Base-by-base conservation (phyloP, 371 early-diverging fungal species). In the Rhizopus arrhizus region DNA sequence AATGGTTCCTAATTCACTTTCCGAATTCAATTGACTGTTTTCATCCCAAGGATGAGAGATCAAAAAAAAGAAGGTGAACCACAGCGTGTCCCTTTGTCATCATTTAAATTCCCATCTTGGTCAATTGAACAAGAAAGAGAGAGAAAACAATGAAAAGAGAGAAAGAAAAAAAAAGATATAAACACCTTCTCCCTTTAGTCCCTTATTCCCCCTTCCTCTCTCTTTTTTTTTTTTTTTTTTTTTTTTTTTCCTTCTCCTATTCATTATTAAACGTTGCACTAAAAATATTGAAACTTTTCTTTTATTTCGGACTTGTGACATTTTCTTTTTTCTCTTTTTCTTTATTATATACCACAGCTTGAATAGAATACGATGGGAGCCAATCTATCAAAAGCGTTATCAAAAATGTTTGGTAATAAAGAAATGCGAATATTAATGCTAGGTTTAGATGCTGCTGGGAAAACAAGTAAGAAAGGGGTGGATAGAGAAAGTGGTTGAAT, bases 401-500 rank as follows among this genome's bases (percentile, higher is more conserved):
- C 80, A 47, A 85, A 82, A 66, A 71, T 93, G 63, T 87, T 90
- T 77, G 91, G 91, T 58, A 90, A 84, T 65, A 92, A 89, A 71
- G 92, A 95, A 72, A 87, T 94, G 86, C 89, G 92, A 63, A 89
- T 96, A 56, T 77, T 95, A 22, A 92, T 95, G 88, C 78, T 95
- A 33, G 97, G 97, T 50, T 80, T 94, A 45, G 96, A 96, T 82
- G 93, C 93, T 61, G 92, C 95, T 47, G 97, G 97, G 53, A 96
- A 96, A 81, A 96, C 95, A 68, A 94, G 91, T 85, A 87, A 76
- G 77, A 74, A 38, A 48, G 15, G 5, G 31, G 34, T 5, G 13
- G 13, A 29, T 34, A 53, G 12, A 5, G 34, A 13, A 34, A 50
- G 41, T 33, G 10, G 38, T 13, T 6, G 34, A 35, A 32, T 52